A percentile compares a stretch with the other conserved stretches of the same genome.
phyloP scores from a whole-genome alignment of 2,329 filamentous ascomycete genomes.

The Lachnellula occidentalis region DNA sequence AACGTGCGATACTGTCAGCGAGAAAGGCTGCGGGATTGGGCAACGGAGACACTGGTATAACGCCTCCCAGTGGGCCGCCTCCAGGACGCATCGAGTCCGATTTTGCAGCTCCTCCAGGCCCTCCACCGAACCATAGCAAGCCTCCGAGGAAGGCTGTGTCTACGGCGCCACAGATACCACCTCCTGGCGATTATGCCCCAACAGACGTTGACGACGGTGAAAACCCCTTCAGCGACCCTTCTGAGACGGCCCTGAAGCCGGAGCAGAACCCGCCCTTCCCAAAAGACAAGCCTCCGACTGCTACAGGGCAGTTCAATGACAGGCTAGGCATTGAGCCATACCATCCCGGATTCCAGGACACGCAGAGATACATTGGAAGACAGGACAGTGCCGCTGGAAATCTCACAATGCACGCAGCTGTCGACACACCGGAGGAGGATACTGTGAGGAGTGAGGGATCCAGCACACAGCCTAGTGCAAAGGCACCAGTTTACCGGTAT shows the following conservation, averaged over 20 bases:
- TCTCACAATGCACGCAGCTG: constrained; percentile 26
- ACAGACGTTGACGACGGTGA: constrained; percentile 21
- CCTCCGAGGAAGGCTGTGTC: constrained; percentile 2
- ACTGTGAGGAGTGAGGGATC: constrained; percentile 11
- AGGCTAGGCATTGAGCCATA: constrained; percentile 30
- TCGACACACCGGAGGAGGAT: constrained; percentile 12
- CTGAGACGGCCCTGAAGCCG: constrained; percentile 3
- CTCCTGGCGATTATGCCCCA: constrained; percentile 25
- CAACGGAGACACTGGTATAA: constrained; percentile 10
- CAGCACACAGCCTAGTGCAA: constrained; percentile 11
- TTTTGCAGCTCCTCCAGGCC: constrained; percentile 18
- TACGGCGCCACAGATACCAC: constrained; percentile 21
- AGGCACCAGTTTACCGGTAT: constrained; percentile 27
- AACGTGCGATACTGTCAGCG: constrained; percentile 67
- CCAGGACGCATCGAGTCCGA: constrained; percentile 17
- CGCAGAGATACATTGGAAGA: constrained; percentile 23
- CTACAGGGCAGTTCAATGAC: constrained; percentile 27
- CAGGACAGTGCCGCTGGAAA: constrained; percentile 23
- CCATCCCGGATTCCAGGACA: constrained; percentile 30
- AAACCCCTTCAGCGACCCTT: constrained; percentile 29
- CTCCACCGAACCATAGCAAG: constrained; percentile 15
- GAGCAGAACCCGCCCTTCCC: constrained; percentile 21
- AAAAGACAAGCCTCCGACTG: constrained; percentile 17
- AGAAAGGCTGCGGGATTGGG: constrained; percentile 48
- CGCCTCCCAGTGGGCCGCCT: constrained; percentile 6